Conservation (phyloP, 768 basidiomycete genomes). For the Leucocoprinus sp. region DNA sequence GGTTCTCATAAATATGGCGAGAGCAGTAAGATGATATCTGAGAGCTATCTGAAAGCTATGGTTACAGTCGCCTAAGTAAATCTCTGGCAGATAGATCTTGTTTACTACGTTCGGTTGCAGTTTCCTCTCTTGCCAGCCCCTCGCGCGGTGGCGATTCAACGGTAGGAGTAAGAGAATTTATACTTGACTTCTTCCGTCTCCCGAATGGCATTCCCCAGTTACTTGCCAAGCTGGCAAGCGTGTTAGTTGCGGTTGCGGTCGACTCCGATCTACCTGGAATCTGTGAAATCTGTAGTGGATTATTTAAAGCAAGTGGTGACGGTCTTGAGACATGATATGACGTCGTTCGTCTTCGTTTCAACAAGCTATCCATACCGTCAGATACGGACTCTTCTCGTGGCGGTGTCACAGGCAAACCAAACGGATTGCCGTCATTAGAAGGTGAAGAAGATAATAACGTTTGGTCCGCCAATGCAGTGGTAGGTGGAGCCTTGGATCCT, state of each 20-base stretch:
- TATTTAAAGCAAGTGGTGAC: conserved; percentile 33
- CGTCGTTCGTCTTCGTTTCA: conserved; percentile 42
- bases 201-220: conserved; percentile 64
- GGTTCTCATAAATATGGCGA: conserved; percentile 4
- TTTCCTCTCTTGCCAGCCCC: neutral
- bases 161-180: conserved; percentile 18
- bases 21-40: neutral
- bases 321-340: conserved; percentile 51
- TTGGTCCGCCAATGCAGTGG: conserved; percentile 58
- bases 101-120: neutral
- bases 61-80: conserved; percentile 28
- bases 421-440: conserved; percentile 32
- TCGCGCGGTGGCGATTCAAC: conserved; percentile 20
- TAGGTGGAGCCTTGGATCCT: conserved; percentile 51
- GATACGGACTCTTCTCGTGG: conserved; percentile 56
- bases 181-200: conserved; percentile 37
- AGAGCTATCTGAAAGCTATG: too few species aligned
- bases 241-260: conserved; percentile 43
- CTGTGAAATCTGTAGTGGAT: conserved; percentile 21
- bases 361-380: conserved; percentile 47
- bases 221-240: conserved; percentile 50
- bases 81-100: conserved; percentile 30
- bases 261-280: conserved; percentile 22
- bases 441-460: conserved; percentile 38
- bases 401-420: conserved; percentile 36